Conservation (phyloP, 495 filamentous ascomycete species). For the Massariosphaeria phaeospora region DNA sequence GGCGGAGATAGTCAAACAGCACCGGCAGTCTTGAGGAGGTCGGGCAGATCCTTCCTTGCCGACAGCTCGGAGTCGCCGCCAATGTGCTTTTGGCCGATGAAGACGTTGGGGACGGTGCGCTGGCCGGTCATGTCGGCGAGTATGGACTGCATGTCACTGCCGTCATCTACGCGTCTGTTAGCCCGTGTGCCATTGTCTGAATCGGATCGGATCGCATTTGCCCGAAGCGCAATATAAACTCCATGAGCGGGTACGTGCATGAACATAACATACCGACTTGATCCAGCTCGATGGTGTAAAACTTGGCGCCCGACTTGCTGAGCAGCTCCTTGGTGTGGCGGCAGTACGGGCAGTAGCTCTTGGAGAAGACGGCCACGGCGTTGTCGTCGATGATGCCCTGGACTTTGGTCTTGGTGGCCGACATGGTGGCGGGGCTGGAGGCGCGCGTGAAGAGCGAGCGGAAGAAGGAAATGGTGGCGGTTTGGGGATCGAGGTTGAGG, state of each 20-base stretch:
- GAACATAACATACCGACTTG: slow-evolving; percentile 57
- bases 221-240: too few species aligned
- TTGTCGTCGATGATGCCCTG: slow-evolving; percentile 88
- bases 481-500: slow-evolving; percentile 6
- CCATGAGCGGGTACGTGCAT: too few species aligned
- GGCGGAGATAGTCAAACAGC: slow-evolving; percentile 48
- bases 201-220: too few species aligned
- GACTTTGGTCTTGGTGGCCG: slow-evolving; percentile 80
- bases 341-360: slow-evolving; percentile 98
- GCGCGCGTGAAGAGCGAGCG: slow-evolving; percentile 66
- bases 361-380: slow-evolving; percentile 90
- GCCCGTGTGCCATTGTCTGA: neutral
- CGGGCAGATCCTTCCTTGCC: slow-evolving; percentile 55
- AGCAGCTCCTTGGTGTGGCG: slow-evolving; percentile 69
- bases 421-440: slow-evolving; percentile 62
- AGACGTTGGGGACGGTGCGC: slow-evolving; percentile 90
- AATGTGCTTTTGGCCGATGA: slow-evolving; percentile 83
- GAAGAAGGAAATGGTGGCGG: slow-evolving; percentile 56
- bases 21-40: slow-evolving; percentile 60
- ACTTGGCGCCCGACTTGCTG: slow-evolving; percentile 64
- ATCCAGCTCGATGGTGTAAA: slow-evolving; percentile 75
- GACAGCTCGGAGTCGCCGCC: slow-evolving; percentile 93
- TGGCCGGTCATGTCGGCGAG: slow-evolving; percentile 76
- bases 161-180: slow-evolving; percentile 55
- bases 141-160: slow-evolving; percentile 74